Evolutionary conservation across 1,284 basidiomycete genomes (phyloP), one percentile per base, ranked within the genome.

Genomic region (Puccinia coronata): DNA sequence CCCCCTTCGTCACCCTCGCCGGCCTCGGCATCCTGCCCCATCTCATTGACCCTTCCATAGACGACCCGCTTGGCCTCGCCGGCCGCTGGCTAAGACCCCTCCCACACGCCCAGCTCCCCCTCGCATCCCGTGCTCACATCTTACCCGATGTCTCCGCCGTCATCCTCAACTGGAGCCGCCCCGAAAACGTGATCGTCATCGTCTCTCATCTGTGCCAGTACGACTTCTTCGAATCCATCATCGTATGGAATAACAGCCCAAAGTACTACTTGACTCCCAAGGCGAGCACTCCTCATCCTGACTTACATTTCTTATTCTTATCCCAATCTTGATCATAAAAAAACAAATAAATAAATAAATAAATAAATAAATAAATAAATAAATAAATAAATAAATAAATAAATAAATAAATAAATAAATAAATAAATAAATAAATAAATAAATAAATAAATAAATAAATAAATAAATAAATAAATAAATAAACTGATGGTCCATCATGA

Each of bases 241-340:
- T 80, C 69, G 53, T 80, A n/a, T 80, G 78, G 78, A 80, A 80
- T 39, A 80, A 80, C 51, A 61, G 73, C 49, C 57, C 25, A 11
- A n/a, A 49, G 3, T 47, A 41, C 20, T 9, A 8, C 25, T 59
- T 79, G 16, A 70, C 63, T 20, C 34, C 14, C 43, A 67, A 79
- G 65, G 76, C 47, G n/a, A 53, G 55, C 55, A 28, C 25, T n/a
- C 18, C 55, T 57, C 11, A 28, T 57, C n/a, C n/a, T n/a, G n/a
- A n/a, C n/a, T n/a, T n/a, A 28, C 28, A n/a, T 28, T n/a, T 57
- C n/a, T n/a, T n/a, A n/a, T 57, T 28, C n/a, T 23, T 25, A n/a
- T 9, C 6, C 25, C 8, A 11, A 8, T 57, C 20, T 28, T 39
- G 61, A 16, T 5, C 8, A 39, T 28, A 28, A 67, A n/a, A 67